phyloP scores from a whole-genome alignment of 2,329 filamentous ascomycete genomes.

The Pyrenophora teres region DNA sequence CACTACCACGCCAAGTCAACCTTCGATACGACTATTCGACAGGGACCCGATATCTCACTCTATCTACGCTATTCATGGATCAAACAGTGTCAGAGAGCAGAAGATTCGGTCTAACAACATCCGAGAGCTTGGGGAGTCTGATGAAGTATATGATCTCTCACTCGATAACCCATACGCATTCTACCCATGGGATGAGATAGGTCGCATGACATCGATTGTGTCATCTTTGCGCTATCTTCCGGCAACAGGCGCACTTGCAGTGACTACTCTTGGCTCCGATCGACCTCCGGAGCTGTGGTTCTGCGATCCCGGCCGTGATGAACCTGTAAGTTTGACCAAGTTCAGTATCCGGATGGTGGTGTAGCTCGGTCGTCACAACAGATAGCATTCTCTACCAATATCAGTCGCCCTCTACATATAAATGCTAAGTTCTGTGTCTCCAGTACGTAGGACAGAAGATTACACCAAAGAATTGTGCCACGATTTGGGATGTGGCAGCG shows the following conservation, averaged over 20 bases:
- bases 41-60: conserved; percentile 29
- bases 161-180: conserved; percentile 23
- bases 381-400: too few species aligned
- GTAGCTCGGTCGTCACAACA: background rate
- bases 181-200: conserved; percentile 28
- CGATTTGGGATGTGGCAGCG: conserved; percentile 37
- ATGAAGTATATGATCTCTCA: background rate
- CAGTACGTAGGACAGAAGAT: conserved; percentile 35
- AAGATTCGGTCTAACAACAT: conserved; percentile 3
- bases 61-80: conserved; percentile 32
- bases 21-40: conserved; percentile 33
- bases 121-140: background rate
- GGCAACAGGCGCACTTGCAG: conserved; percentile 33
- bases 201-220: conserved; percentile 32
- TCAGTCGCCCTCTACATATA: background rate
- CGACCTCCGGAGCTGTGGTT: conserved; percentile 35
- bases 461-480: conserved; percentile 28
- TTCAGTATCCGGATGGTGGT: too few species aligned
- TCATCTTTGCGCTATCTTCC: conserved; percentile 40
- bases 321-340: conserved; percentile 14
- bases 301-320: conserved; percentile 31
- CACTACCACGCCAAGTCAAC: conserved; percentile 3
- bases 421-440: background rate
- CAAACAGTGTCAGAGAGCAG: conserved; percentile 28
- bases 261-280: conserved; percentile 38